These are phyloP conservation scores for Sonneratia alba DNA, from an alignment of 345 rosid genomes.

Conservation along the genomic window DNA sequence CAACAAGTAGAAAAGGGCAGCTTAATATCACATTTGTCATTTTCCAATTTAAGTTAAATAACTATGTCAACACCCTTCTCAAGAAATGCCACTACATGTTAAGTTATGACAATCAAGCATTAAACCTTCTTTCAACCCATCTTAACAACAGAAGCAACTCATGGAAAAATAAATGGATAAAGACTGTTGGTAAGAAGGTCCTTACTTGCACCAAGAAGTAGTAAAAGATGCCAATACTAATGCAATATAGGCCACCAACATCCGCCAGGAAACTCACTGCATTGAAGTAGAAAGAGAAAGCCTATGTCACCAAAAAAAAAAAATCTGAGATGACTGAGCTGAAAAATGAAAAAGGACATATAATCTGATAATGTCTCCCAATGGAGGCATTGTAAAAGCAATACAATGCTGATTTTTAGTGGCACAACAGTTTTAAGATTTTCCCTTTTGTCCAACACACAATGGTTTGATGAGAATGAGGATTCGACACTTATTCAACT, in stretches of 20 bases:
- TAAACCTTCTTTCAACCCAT: neutral
- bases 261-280: conserved; percentile 98
- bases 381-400: neutral
- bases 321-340: neutral
- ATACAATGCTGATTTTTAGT: neutral
- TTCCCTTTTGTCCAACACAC: too few species aligned
- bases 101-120: neutral
- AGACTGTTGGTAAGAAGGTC: neutral
- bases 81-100: neutral
- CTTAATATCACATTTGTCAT: neutral
- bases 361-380: neutral
- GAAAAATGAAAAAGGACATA: neutral
- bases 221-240: conserved; percentile 86
- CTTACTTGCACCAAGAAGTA: conserved; percentile 81
- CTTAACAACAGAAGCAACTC: neutral
- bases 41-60: neutral
- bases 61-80: neutral
- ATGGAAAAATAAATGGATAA: neutral
- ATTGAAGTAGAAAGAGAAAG: conserved; percentile 9
- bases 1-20: neutral
- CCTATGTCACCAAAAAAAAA: neutral
- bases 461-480: neutral
- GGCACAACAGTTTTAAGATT: neutral
- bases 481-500: neutral
- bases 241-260: conserved; percentile 96